Conservation (phyloP, 140 eudicot genomes). For the Senecio squalidus region DNA sequence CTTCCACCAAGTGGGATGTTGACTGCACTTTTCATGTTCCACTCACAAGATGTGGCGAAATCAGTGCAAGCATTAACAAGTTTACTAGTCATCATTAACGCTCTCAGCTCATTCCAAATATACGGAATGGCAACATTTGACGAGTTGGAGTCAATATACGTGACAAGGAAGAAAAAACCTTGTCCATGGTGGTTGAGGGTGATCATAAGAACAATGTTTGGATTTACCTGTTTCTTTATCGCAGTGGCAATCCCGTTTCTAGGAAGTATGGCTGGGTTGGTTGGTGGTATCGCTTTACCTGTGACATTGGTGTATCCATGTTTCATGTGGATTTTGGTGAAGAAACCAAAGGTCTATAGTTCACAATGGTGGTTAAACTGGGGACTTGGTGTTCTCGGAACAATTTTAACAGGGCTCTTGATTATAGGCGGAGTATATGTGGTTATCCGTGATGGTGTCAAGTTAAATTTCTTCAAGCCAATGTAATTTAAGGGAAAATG, state of each 20-base stretch:
- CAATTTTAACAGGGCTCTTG: constrained; percentile 40
- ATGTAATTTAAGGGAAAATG: constrained; percentile 1
- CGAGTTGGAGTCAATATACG: constrained; percentile 1
- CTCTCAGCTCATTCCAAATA: constrained; percentile 2
- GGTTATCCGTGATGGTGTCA: constrained; percentile 49
- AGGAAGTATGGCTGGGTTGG: constrained; percentile 52
- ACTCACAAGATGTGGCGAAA: constrained; percentile 4
- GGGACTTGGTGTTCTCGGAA: constrained; percentile 53
- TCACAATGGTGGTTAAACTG: constrained; percentile 57
- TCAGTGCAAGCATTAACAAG: not conserved
- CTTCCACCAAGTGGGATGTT: constrained; percentile 40
- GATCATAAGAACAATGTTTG: not conserved
- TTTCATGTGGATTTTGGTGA: constrained; percentile 69
- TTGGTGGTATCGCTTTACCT: constrained; percentile 57
- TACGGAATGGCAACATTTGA: constrained; percentile 2
- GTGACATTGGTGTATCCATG: constrained; percentile 75
- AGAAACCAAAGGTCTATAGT: constrained; percentile 47
- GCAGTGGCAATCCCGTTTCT: constrained; percentile 27
- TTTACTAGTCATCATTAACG: not conserved
- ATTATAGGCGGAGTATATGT: constrained; percentile 55
- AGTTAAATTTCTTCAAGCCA: constrained; percentile 65
- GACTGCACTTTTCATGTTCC: constrained; percentile 27
- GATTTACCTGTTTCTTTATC: not conserved
- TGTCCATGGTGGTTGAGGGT: not conserved
- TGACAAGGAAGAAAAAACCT: not conserved